Base-by-base conservation (phyloP, 306 rosid species). In the Ammopiptanthus mongolicus region DNA sequence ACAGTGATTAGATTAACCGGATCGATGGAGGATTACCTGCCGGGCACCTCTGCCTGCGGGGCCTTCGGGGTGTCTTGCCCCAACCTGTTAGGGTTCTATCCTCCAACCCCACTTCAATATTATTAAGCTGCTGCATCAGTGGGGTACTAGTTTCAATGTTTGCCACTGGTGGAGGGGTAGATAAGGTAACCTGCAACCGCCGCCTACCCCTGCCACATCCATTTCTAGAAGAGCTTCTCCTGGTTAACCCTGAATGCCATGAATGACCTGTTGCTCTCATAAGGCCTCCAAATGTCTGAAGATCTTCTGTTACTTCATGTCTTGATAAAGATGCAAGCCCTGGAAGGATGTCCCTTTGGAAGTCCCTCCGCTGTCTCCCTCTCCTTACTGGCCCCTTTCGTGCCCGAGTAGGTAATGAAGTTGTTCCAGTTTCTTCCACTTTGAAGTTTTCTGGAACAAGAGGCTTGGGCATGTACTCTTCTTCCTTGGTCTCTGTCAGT, bases 271-370 rank as follows among this genome's bases (percentile, higher is more conserved):
- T 90, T 47, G 98, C 96, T 84, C 90, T 86, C 98, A 94, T 94
- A 60, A 94, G 88, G 63, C 97, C 97, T 29, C 94, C 98, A 79
- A 94, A 94, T 65, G 90, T 88, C 87, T 94, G 98, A 70, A 94
- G 89, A 89, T 94, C 98, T 86, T 91, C 98, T 0, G 96, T 94
- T 62, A 94, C 97, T 84, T 94, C 98, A 29, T 91, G 96, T 85
- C 98, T 91, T 34, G 97, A 90, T 65, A 94, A 80, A 67, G 98
- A 86, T 48, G 87, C 68, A 39, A 94, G 94, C 64, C 98, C 95
- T 5, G 98, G 98, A 80, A 94, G 97, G 81, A 94, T 94, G 86
- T 94, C 98, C 87, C 94, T 87, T 83, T 91, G 98, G 89, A 94
- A 94, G 80, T 94, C 98, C 90, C 97, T 92, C 69, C 96, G 83